A percentile compares a stretch with the other conserved stretches of the same genome.
Evolutionary conservation across 148 eudicot species (phyloP).

Genomic region (Spergularia marina): DNA sequence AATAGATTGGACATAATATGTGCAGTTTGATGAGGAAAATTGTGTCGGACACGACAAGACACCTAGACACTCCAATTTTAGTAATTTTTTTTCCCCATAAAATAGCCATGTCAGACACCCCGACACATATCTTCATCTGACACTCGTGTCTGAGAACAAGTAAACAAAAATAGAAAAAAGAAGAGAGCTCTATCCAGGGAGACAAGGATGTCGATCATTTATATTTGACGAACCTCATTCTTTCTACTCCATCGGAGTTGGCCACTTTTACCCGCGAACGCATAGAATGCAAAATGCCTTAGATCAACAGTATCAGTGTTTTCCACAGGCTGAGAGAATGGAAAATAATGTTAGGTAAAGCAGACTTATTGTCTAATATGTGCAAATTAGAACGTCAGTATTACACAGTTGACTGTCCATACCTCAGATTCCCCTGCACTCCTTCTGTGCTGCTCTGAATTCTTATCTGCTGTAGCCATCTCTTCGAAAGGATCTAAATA

Average conservation of each 20-base stretch:
- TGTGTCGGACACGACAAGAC: too few species aligned
- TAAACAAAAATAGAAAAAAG: background rate
- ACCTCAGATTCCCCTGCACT: constrained; percentile 93
- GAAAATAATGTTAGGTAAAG: background rate
- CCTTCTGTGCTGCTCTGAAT: constrained; percentile 86
- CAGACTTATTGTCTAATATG: background rate
- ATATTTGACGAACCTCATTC: constrained; percentile 55
- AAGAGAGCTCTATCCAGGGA: background rate
- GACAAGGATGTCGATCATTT: background rate
- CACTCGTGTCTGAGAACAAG: background rate
- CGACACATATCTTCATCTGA: too few species aligned
- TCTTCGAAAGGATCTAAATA: constrained; percentile 94
- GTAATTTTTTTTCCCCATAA: too few species aligned
- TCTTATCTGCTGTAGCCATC: constrained; percentile 52
- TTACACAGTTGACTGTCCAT: constrained; percentile 24
- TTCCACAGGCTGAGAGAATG: constrained; percentile 49
- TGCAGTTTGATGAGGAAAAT: background rate
- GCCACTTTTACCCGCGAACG: constrained; percentile 89
- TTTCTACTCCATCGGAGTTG: constrained; percentile 79
- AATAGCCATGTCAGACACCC: too few species aligned
- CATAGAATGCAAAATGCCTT: constrained; percentile 95
- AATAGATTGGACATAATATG: background rate
- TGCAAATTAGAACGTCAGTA: background rate
- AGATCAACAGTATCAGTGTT: constrained; percentile 67
- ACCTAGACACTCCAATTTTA: too few species aligned